These are phyloP conservation scores for Stentor roeselii DNA, from an alignment of 73 alveolate genomes.

Conservation along the genomic window DNA sequence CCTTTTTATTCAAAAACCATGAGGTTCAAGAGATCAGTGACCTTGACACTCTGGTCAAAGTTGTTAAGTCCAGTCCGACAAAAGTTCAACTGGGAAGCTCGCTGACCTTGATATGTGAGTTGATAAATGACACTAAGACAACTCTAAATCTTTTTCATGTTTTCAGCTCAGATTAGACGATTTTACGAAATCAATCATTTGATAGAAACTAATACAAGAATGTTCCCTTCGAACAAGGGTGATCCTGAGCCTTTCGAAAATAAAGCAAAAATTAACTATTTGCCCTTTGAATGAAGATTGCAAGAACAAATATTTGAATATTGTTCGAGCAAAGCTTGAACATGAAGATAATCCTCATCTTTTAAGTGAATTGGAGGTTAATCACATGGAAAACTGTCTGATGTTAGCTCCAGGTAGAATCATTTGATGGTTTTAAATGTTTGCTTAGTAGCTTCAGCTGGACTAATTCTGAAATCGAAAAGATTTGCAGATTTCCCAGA, in stretches of 20 bases:
- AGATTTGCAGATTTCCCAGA: too few species aligned
- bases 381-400: conserved; percentile 3
- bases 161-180: not conserved
- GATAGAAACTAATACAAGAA: not conserved
- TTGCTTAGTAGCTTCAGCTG: not conserved
- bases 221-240: not conserved
- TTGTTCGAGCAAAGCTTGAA: not conserved
- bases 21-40: not conserved
- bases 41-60: not conserved
- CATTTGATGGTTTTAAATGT: not conserved
- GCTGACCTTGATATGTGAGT: not conserved
- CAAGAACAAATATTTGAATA: not conserved
- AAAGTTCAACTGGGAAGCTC: not conserved
- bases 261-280: not conserved
- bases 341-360: not conserved
- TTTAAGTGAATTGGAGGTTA: not conserved
- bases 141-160: not conserved
- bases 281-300: conserved; percentile 10
- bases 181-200: not conserved
- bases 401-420: not conserved
- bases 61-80: not conserved
- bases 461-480: not conserved
- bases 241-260: not conserved
- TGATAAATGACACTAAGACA: not conserved
- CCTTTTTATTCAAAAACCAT: not conserved